phyloP scores from a whole-genome alignment of 1,139 yeast genomes.

The Yamadazyma diospyri region DNA sequence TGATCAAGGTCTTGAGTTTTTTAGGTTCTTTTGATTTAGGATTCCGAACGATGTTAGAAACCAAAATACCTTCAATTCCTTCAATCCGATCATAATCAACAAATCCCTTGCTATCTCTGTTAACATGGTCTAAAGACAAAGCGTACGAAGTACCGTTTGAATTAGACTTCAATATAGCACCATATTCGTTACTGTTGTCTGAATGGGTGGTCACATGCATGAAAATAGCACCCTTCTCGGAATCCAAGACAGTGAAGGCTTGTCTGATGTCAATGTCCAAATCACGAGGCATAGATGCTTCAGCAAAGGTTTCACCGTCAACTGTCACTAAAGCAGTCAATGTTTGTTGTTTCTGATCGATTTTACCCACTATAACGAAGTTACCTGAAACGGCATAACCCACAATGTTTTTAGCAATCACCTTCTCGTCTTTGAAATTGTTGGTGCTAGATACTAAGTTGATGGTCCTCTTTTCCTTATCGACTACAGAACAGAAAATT shows the following conservation, averaged over 20 bases:
- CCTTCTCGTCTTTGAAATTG: conserved; percentile 21
- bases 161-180: conserved; percentile 84
- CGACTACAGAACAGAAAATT: conserved; percentile 58
- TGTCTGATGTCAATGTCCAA: conserved; percentile 60
- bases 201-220: conserved; percentile 74
- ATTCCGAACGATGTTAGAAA: conserved; percentile 67
- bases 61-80: conserved; percentile 83
- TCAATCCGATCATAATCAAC: conserved; percentile 88
- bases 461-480: conserved; percentile 20
- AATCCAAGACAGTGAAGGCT: conserved; percentile 82
- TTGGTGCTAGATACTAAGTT: conserved; percentile 26
- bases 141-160: conserved; percentile 95
- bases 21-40: conserved; percentile 17
- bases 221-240: conserved; percentile 71
- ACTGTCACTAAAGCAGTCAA: conserved; percentile 71
- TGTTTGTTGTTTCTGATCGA: conserved; percentile 34
- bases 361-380: conserved; percentile 67
- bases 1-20: conserved; percentile 62
- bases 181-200: conserved; percentile 56
- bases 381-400: conserved; percentile 47
- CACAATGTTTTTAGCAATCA: conserved; percentile 29
- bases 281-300: conserved; percentile 74
- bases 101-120: conserved; percentile 67
- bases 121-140: conserved; percentile 66
- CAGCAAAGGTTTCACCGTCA: conserved; percentile 80